Base-by-base conservation (phyloP, 768 basidiomycete genomes). In the Collybia mongolica region DNA sequence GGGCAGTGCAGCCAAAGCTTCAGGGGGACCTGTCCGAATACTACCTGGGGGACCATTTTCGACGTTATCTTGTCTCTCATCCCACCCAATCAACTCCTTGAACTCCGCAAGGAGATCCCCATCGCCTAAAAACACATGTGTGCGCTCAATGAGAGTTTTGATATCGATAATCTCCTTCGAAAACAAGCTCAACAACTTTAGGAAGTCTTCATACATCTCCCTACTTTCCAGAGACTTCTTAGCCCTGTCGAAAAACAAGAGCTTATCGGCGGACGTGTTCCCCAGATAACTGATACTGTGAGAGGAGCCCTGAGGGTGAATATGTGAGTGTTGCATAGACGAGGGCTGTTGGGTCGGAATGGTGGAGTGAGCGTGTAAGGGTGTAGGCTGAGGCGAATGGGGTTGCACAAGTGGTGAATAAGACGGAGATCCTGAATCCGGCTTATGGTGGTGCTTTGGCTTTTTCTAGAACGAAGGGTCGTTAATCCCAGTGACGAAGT, bases 171-270 rank as follows among this genome's bases (percentile, higher is more conserved):
- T 86, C 51, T 97, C 94, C 59, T 87, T 89, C 14, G 91, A 86
- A 69, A 90, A 99, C 43, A 98, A 76, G 63, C 84, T 88, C 45
- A 98, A 78, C 22, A 98, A 75, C 71, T 96, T 98, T 60, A 98
- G 73, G 68, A 98, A 98, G 58, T 98, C 96, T 60, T 97, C 93
- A 60, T 90, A 93, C 32, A 83, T 77, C 46, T 88, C 88, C 52
- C 82, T 79, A 64, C 74, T 81, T 62, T 90, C 90, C 6, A 93
- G 68, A 0, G 83, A 73, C 56, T 84, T 86, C 68, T 90, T 96
- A 55, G 93, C 90, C 37, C 90, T 84, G 62, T 98, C 97, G 63
- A 98, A 98, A 77, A 98, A 98, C 11, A 88, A 73, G 26, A 94
- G 79, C 61, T 97, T 93, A 53, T 92, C 89, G 9, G 81, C 77